Evolutionary conservation across 257 asterid species (phyloP), one percentile per base, ranked within the genome.

Genomic region (Primulina eburnea): DNA sequence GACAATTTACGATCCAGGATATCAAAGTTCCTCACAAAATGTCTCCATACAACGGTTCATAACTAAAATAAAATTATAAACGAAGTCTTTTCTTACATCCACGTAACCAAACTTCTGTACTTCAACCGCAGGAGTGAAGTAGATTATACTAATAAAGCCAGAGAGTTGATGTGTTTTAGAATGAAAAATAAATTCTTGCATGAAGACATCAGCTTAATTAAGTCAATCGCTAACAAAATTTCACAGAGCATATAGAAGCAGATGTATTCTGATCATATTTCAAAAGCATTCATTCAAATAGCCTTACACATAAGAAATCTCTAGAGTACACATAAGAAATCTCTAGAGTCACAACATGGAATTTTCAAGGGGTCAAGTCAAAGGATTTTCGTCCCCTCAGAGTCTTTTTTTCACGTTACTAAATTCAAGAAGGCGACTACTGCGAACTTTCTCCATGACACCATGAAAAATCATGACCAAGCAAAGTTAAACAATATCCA

Each of bases 171-270:
- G 17, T 3, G 4, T 40, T 40, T 40, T 3, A 40, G 52, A 40
- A 67, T 24, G 68, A 73, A 59, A 59, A 67, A 57, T 21, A 21
- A 43, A 43, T 60, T 17, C 24, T 24, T 24, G 47, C 32, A 20
- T 7, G 34, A 47, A 12, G 28, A 37, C 59, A 12, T 11, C 33
- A 2, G 53, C 10, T 30, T 43, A 35, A 35, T 52, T 7, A 35
- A 37, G 40, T 69, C 7, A 59, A 40, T 40, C 16, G 2, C 17
- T 11, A 10, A 40, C 52, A 40, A 40, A 40, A 40, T 40, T 40
- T 40, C 52, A 40, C 1, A 40, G 17, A 10, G 6, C 5, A 40
- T 40, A 40, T 3, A 40, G 17, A 40, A 40, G 52, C 52, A 40
- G 52, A 40, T 40, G 52, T 34, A 38, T 38, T 38, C 55, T 16